A percentile compares a stretch with the other conserved stretches of the same genome.
Evolutionary conservation across 257 asterid species (phyloP).

Genomic region (Rhazya stricta): DNA sequence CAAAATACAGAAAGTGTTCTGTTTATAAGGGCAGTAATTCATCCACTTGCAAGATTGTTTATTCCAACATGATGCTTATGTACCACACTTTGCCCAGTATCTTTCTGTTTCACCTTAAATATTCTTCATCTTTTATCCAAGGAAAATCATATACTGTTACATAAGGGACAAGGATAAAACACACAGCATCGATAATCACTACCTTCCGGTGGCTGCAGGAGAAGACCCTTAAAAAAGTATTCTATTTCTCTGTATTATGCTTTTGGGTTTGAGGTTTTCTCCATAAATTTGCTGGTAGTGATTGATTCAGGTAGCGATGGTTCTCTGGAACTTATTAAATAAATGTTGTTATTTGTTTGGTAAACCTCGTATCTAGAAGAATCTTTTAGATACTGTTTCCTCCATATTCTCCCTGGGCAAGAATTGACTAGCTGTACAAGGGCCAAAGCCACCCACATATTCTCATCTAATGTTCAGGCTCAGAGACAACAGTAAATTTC

Average conservation of each 20-base stretch:
- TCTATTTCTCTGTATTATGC: too few relatives aligned
- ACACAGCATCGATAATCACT: too few relatives aligned
- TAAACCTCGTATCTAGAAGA: constrained; percentile 20
- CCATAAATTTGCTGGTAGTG: neutral
- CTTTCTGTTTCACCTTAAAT: neutral
- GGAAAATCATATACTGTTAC: neutral
- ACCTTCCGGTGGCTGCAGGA: too few relatives aligned
- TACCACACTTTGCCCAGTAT: neutral
- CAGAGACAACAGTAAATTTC: neutral
- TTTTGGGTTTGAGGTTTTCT: neutral
- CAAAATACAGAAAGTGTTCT: too few relatives aligned
- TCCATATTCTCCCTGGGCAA: constrained; percentile 10
- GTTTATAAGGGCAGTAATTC: neutral
- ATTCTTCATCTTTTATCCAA: neutral
- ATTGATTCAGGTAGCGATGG: neutral
- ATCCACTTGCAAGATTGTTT: neutral
- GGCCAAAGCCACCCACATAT: neutral
- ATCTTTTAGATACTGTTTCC: constrained; percentile 11
- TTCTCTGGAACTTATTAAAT: constrained; percentile 1
- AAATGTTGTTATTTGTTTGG: constrained; percentile 5
- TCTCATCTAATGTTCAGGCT: neutral
- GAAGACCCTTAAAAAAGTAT: too few relatives aligned
- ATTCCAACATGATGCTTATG: neutral
- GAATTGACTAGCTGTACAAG: neutral
- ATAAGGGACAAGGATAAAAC: too few relatives aligned